Evolutionary conservation across 139 green algal species (phyloP), one percentile per base, ranked within the genome.

Genomic region (Microglena sp.): DNA sequence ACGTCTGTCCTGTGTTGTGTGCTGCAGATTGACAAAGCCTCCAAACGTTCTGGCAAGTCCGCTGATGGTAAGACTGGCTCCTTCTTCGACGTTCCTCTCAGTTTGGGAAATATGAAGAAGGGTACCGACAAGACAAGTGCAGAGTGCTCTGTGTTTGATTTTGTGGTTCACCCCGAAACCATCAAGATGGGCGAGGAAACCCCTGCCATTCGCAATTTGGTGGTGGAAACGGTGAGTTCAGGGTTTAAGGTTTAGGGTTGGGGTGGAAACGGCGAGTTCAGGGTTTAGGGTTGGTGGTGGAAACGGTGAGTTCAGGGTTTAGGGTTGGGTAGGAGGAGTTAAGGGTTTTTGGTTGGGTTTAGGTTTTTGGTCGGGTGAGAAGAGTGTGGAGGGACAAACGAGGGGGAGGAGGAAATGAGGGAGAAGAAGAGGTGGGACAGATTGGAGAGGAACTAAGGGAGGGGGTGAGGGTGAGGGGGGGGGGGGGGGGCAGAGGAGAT

Each of bases 81-180:
- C 26, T 11, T 55, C 15, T 45, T 81, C 2, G 64, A 66, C 53
- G 66, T 81, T 8, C 74, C 72, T 22, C 59, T 80, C 2, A 59
- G 30, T 0, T 35, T 74, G 28, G 64, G 74, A 6, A 33, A 53
- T 0, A 30, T 33, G 28, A 78, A 77, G 35, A 45, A 71, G 7
- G 71, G 75, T n/a, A 70, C 45, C 1, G 79, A 86, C 63, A 83
- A 78, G 62, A 34, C 76, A 24, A 67, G 73, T 61, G 53, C 21
- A 34, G 28, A 64, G 7, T 30, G 64, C 15, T 3, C 35, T 6
- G 71, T 84, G 55, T 82, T 69, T 58, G 84, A 90, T 66, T 71
- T 90, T 45, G 76, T 80, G 24, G 69, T 91, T n/a, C 70, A 85
- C 54, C 72, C 80, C 2, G 58, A 77, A 3, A 79, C 75, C 26